These are phyloP conservation scores for Fusarium sulawesiense DNA, from an alignment of 2,329 filamentous ascomycete species.

Conservation along the genomic window DNA sequence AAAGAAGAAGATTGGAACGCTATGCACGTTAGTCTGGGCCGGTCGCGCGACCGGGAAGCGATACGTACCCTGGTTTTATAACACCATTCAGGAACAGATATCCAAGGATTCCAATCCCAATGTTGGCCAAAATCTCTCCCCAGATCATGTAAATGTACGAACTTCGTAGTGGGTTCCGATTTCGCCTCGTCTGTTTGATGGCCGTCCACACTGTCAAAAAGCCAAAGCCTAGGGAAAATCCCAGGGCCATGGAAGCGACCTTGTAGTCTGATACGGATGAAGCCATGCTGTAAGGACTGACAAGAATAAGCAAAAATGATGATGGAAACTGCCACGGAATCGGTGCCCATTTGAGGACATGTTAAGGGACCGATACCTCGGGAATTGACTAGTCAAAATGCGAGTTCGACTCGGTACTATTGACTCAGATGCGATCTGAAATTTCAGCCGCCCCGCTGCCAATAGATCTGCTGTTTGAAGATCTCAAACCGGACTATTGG, in stretches of 20 bases:
- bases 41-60: not conserved
- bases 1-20: conserved; percentile 51
- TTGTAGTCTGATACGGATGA: conserved; percentile 21
- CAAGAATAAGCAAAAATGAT: not conserved
- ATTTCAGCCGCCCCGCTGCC: not conserved
- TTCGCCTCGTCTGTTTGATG: conserved; percentile 55
- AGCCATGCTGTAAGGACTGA: not conserved
- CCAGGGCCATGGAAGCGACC: conserved; percentile 48
- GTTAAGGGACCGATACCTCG: not conserved
- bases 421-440: not conserved
- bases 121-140: conserved; percentile 56
- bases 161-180: conserved; percentile 50
- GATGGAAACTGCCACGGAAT: not conserved
- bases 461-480: not conserved
- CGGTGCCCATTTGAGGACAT: not conserved
- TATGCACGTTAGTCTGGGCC: conserved; percentile 7
- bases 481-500: not conserved
- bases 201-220: conserved; percentile 55
- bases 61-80: conserved; percentile 47
- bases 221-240: conserved; percentile 56
- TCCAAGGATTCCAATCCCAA: conserved; percentile 53
- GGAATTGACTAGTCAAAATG: not conserved
- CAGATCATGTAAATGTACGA: conserved; percentile 60
- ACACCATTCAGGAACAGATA: conserved; percentile 55
- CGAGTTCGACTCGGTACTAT: not conserved